Conservation (phyloP, 2,329 filamentous ascomycete species). For the Penicillium sp. region DNA sequence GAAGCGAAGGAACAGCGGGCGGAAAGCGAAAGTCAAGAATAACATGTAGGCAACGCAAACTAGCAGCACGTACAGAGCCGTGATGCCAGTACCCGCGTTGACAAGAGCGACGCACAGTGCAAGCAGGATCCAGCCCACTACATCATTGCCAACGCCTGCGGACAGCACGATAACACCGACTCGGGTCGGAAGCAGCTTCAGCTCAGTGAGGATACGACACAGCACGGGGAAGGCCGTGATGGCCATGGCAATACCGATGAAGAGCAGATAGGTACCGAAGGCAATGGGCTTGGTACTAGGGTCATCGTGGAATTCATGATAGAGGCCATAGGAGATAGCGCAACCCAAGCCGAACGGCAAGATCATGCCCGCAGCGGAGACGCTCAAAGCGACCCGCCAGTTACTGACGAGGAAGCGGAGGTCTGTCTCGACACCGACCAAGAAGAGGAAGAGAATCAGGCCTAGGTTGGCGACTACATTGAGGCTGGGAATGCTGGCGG, state of each 20-base stretch:
- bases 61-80: constrained; percentile 81
- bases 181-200: constrained; percentile 77
- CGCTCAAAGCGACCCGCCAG: constrained; percentile 74
- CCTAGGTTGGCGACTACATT: constrained; percentile 79
- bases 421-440: constrained; percentile 85
- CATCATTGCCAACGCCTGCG: constrained; percentile 90
- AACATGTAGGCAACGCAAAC: constrained; percentile 71
- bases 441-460: constrained; percentile 78
- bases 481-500: constrained; percentile 69
- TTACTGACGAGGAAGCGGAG: constrained; percentile 73
- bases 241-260: constrained; percentile 88
- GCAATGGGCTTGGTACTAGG: constrained; percentile 54
- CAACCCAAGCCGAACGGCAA: constrained; percentile 79
- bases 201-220: constrained; percentile 86
- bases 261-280: constrained; percentile 66
- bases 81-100: constrained; percentile 78
- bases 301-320: constrained; percentile 66
- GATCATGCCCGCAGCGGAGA: constrained; percentile 75
- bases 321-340: constrained; percentile 77
- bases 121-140: constrained; percentile 85
- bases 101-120: constrained; percentile 91
- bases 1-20: constrained; percentile 71
- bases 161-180: constrained; percentile 87
- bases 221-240: constrained; percentile 90
- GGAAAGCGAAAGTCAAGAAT: constrained; percentile 69